Evolutionary conservation across 2,329 filamentous ascomycete species (phyloP), one percentile per base, ranked within the genome.

Genomic region (Colletotrichum lentis): DNA sequence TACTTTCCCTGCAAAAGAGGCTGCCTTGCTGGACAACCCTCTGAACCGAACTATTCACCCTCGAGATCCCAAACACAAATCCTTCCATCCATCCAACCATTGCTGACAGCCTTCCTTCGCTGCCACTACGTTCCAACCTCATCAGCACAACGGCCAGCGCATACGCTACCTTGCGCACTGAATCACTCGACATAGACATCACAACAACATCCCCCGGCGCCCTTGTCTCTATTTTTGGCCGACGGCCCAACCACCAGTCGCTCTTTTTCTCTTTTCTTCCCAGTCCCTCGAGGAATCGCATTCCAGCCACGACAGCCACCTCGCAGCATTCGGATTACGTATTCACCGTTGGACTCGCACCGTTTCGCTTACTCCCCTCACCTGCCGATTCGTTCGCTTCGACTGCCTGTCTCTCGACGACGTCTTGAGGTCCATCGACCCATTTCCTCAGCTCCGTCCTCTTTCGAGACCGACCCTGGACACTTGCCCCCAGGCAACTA

Each of bases 11-110:
- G 43, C 55, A 59, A 70, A 60, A 61, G 59, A 69, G 64, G 68
- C 55, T 47, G 46, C 56, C 64, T 67, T 70, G 64, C 68, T 70
- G 68, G 64, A 69, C 68, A 70, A 70, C 41, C 64, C 59, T 69
- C 68, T 64, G 54, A 60, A 46, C 52, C 64, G 57, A 63, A 53
- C 55, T 49, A 64, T 50, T 64, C 50, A 27, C 49, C 39, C 55
- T 56, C 59, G 44, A 67, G 22, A 58, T 44, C 8, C 22, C 47
- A 27, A 60, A 35, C 59, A 24, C 44, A 27, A 24, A 6, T 22
- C 27, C 31, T 55, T 20, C n/a, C 43, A 14, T 62, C 44, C n/a
- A 22, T 24, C 31, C 43, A 27, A 20, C 56, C 52, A 35, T 35
- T 35, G 31, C 31, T 10, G 31, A 35, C 31, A 56, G 63, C 50